Base-by-base conservation (phyloP, 2,329 filamentous ascomycete genomes). In the Bipolaris gigantea region DNA sequence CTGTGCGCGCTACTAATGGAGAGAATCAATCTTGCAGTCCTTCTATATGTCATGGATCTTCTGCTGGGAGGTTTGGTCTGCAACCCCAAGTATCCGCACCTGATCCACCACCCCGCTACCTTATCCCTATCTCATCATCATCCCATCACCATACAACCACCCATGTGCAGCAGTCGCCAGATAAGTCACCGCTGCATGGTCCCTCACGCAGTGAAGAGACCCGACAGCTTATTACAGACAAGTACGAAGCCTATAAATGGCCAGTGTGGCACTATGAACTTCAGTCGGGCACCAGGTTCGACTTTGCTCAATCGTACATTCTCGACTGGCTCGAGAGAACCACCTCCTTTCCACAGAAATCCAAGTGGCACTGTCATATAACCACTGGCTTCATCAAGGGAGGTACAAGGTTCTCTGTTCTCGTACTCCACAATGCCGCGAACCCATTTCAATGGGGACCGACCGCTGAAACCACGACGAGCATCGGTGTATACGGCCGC, bases 391-490 rank as follows among this genome's bases (percentile, higher is more conserved):
- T 71, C 50, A 69, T 71, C 43, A 23, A 55, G 9, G 38, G 55
- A 5, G 69, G 64, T 5, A 45, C 41, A 10, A 48, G 41, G 3
- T 38, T 50, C 21, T 65, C 61, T 1, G 41, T 72, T n/a, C n/a
- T 73, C 19, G 62, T 70, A 2, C 44, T 70, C 0, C 65, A 68
- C 41, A 69, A 71, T 16, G 70, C 67, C 1, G 43, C 55, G 1
- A 56, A 70, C 15, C 66, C 67, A 0, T 71, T 68, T 21, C 39
- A 52, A 7, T 39, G 49, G 27, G 38, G 18, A 2, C 10, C 18
- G 0, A 2, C 33, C 1, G 30, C 55, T 1, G 16, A 39, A 1
- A 44, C 49, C 1, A 66, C 67, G 2, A 65, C 62, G 1, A 59
- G 63, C 2, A 56, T 72, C 13, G 69, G 67, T 25, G 57, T 61